Percentiles rank a stretch among this genome's conserved stretches.
phyloP scores from a whole-genome alignment of 768 basidiomycete species.

The Tricholoma matsutake region DNA sequence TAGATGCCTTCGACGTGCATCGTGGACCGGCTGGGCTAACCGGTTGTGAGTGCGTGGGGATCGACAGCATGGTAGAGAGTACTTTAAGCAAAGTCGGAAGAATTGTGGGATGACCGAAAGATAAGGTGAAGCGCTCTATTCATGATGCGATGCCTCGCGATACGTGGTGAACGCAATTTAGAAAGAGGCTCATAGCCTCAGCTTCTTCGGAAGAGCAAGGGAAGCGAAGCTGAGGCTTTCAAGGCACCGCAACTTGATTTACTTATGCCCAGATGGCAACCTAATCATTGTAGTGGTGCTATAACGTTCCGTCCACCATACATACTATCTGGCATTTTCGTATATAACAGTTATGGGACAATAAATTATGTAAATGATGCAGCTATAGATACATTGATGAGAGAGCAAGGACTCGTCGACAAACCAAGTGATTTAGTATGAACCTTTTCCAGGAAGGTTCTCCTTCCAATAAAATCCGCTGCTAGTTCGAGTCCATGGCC shows the following conservation, averaged over 20 bases:
- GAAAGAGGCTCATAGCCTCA: no score
- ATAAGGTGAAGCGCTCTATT: no score
- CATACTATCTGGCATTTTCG: no score
- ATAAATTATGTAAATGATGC: background rate
- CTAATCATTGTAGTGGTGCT: background rate
- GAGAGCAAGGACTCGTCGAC: background rate
- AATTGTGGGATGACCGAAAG: no score
- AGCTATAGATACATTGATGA: background rate
- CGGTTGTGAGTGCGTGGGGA: background rate
- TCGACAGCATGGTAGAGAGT: no score
- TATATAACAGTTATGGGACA: background rate
- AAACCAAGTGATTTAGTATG: background rate
- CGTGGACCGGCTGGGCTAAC: background rate
- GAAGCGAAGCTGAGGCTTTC: no score
- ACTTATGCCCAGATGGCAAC: no score
- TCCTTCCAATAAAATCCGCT: constrained; percentile 42
- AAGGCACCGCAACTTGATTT: no score
- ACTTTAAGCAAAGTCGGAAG: no score
- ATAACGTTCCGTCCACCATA: background rate
- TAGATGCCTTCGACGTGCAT: background rate
- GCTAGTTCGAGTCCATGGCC: constrained; percentile 44
- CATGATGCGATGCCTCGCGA: no score
- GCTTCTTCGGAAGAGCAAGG: no score
- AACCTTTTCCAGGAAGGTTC: constrained; percentile 1
- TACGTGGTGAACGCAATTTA: no score